Percentiles rank a stretch among this genome's conserved stretches.
Conservation (phyloP, 2,329 filamentous ascomycete species). For the Penicillium capsulatum region DNA sequence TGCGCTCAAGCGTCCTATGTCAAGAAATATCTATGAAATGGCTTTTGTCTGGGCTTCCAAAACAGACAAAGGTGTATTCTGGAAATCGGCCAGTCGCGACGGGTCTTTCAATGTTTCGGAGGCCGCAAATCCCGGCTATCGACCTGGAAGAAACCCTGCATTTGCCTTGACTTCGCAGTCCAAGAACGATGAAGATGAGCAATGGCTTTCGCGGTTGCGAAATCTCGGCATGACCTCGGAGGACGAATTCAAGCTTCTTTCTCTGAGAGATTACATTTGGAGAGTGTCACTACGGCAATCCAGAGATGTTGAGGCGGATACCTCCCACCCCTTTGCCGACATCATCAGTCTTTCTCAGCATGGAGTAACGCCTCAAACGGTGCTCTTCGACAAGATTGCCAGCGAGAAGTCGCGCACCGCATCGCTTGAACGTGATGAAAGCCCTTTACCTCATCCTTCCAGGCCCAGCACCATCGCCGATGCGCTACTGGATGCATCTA, state of each 20-base stretch:
- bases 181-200: conserved; percentile 88
- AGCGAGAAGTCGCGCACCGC: conserved; percentile 44
- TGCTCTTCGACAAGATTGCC: conserved; percentile 81
- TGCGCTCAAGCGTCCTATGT: conserved; percentile 73
- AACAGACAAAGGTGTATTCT: conserved; percentile 77
- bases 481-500: conserved; percentile 85
- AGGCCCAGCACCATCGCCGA: conserved; percentile 76
- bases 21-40: conserved; percentile 77
- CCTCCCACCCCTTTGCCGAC: conserved; percentile 55
- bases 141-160: conserved; percentile 46
- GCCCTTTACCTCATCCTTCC: conserved; percentile 36
- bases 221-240: conserved; percentile 77
- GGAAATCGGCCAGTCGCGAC: conserved; percentile 70
- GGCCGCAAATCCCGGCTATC: conserved; percentile 51
- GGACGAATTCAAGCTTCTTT: conserved; percentile 85
- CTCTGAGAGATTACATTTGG: conserved; percentile 87
- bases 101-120: conserved; percentile 65
- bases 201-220: conserved; percentile 80
- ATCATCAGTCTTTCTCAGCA: conserved; percentile 72
- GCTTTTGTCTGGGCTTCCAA: conserved; percentile 81
- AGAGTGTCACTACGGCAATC: conserved; percentile 69
- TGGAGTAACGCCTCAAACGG: conserved; percentile 76
- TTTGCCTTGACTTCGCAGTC: conserved; percentile 56
- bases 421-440: conserved; percentile 25
- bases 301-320: conserved; percentile 43